A percentile compares a stretch with the other conserved stretches of the same genome.
These are phyloP conservation scores for Neofusicoccum cordaticola DNA, from an alignment of 2,329 filamentous ascomycete genomes.

Conservation along the genomic window DNA sequence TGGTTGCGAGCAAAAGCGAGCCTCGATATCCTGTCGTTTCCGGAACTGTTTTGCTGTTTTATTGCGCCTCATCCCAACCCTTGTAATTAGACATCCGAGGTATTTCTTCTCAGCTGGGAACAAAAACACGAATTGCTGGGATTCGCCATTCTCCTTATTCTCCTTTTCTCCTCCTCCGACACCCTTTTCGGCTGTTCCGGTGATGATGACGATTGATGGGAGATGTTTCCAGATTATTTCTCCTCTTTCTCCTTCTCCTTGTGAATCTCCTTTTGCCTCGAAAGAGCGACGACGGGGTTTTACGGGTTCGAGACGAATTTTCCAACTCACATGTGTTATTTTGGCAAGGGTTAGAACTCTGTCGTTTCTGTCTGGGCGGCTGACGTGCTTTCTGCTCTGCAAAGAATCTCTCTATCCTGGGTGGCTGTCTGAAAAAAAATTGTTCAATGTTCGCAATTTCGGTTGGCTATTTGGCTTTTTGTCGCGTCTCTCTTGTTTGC, in stretches of 20 bases:
- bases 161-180: slow-evolving; percentile 4
- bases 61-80: slow-evolving; percentile 13
- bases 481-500: background rate
- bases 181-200: background rate
- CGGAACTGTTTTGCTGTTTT: slow-evolving; percentile 14
- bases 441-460: slow-evolving; percentile 9
- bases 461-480: slow-evolving; percentile 7
- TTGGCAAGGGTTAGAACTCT: slow-evolving; percentile 11
- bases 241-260: slow-evolving; percentile 3
- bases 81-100: slow-evolving; percentile 18
- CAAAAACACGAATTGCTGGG: slow-evolving; percentile 17
- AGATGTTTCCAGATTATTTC: slow-evolving; percentile 13
- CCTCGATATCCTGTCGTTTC: slow-evolving; percentile 18
- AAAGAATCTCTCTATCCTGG: slow-evolving; percentile 14
- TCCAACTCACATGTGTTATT: background rate
- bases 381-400: slow-evolving; percentile 4
- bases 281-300: slow-evolving; percentile 1
- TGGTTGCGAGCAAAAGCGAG: slow-evolving; percentile 16
- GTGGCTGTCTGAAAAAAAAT: slow-evolving; percentile 13
- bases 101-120: slow-evolving; percentile 17
- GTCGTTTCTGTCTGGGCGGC: slow-evolving; percentile 14
- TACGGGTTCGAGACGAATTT: slow-evolving; percentile 5
- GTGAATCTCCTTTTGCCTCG: slow-evolving; percentile 9
- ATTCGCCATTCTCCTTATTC: background rate
- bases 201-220: slow-evolving; percentile 12